Base-by-base conservation (phyloP, 2,329 filamentous ascomycete genomes). In the Xylariomycetidae sp. region DNA sequence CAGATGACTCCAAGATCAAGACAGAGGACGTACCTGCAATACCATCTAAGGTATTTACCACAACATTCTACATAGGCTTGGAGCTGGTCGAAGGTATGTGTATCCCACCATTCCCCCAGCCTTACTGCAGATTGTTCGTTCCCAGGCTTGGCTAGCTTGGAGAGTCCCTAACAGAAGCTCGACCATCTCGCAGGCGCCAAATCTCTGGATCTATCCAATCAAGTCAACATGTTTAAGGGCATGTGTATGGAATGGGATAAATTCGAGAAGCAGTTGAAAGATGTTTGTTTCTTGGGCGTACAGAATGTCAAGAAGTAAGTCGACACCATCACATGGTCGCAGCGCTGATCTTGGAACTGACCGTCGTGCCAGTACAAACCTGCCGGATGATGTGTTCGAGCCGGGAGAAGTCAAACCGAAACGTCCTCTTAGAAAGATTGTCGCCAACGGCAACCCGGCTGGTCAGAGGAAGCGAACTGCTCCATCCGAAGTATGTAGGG, bases 11-110 rank as follows among this genome's bases (percentile, higher is more conserved):
- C 18, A 37, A 41, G 8, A 33, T 25, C 19, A 42, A 48, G 16
- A 18, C 49, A 12, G 53, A 55, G 26, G 49, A 54, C 22, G 29
- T 47, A 6, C 38, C 48, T 11, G 34, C 42, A 6, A 32, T 44
- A 19, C 46, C 51, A 26, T 46, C 58, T 27, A 67, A 70, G 36
- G 66, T 97, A 17, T 94, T 86, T 57, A 97, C 90, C 0, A 88
- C 88, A 16, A 96, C 89, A 2, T 90, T 89, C 59, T 98, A 97
- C 56, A 88, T 98, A 53, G 92, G 92, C 22, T 71, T 97, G 30
- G 84, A 90, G 49, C 64, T 96, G 35, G 72, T 73, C 23, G 75
- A 82, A 67, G 82, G 86, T 88, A 72, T 57, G 76, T 66, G 27
- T 28, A 27, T 23, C n/a, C 20, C n/a, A 8, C 28, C 33, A 13